A percentile compares a stretch with the other conserved stretches of the same genome.
phyloP scores from a whole-genome alignment of 2,329 filamentous ascomycete species.

The Fragosphaeria purpurea region DNA sequence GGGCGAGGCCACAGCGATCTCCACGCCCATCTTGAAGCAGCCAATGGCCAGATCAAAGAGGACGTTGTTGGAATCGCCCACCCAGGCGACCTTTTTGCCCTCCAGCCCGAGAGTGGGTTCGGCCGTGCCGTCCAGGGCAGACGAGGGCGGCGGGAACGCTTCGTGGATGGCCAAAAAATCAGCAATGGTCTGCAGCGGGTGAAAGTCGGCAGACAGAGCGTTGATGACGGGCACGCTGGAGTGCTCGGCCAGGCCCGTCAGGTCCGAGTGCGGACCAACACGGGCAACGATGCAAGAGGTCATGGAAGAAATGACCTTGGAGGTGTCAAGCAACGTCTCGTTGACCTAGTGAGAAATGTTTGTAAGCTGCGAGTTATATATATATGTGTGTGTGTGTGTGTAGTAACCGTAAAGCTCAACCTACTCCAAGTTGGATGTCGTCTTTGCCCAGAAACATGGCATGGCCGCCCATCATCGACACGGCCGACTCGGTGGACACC shows the following conservation, averaged over 20 bases:
- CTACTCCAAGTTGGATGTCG: conserved; percentile 87
- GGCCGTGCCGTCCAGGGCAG: conserved; percentile 15
- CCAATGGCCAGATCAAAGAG: conserved; percentile 87
- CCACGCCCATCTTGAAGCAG: conserved; percentile 75
- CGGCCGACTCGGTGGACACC: conserved; percentile 84
- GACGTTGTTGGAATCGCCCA: conserved; percentile 95
- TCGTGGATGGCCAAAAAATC: conserved; percentile 90
- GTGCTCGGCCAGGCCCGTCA: conserved; percentile 58
- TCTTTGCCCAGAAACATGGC: conserved; percentile 95
- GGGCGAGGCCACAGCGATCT: conserved; percentile 81
- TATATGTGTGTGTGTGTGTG: too few species aligned
- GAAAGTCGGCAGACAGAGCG: conserved; percentile 79
- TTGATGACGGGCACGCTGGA: conserved; percentile 78
- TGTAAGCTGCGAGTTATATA: neutral
- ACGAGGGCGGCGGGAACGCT: conserved; percentile 44
- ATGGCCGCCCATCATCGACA: conserved; percentile 79
- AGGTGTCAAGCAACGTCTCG: conserved; percentile 88
- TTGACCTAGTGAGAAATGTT: conserved; percentile 51
- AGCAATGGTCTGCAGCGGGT: conserved; percentile 88
- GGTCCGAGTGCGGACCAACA: conserved; percentile 67
- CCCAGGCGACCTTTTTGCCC: conserved; percentile 87
- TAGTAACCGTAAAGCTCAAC: conserved; percentile 12
- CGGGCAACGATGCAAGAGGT: conserved; percentile 73
- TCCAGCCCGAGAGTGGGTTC: conserved; percentile 53
- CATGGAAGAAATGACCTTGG: conserved; percentile 89